Conservation (phyloP, 164 flowering plant species). For the Saururus chinensis region DNA sequence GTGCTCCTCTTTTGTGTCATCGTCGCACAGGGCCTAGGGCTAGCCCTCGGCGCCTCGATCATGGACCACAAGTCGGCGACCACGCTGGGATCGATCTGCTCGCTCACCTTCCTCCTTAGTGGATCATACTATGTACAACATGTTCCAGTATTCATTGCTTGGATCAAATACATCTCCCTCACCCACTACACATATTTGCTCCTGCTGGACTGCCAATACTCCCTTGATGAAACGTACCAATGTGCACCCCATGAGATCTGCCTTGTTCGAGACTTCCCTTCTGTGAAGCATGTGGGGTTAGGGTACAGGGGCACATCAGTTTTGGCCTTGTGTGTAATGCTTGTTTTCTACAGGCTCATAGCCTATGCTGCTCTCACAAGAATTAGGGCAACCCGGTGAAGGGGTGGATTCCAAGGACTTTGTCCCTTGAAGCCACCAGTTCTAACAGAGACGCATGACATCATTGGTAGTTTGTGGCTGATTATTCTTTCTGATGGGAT, state of each 20-base stretch:
- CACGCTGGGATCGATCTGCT: constrained; percentile 38
- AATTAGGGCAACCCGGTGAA: constrained; percentile 17
- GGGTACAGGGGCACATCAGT: constrained; percentile 10
- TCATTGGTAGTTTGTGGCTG: no score
- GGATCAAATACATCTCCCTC: constrained; percentile 53
- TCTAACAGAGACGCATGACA: no score
- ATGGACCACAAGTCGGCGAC: constrained; percentile 55
- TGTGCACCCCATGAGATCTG: constrained; percentile 24
- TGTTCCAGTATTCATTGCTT: constrained; percentile 44
- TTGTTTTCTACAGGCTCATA: constrained; percentile 20
- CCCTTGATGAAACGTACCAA: constrained; percentile 22
- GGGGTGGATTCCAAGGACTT: constrained; percentile 19
- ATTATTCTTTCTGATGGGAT: no score
- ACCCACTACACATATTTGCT: constrained; percentile 42
- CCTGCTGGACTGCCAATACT: constrained; percentile 40
- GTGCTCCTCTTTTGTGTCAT: constrained; percentile 17
- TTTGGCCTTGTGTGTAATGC: constrained; percentile 25
- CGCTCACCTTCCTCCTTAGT: constrained; percentile 37
- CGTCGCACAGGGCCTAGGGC: constrained; percentile 40
- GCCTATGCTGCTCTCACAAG: constrained; percentile 61
- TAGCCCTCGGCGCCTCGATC: constrained; percentile 55
- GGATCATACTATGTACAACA: constrained; percentile 57
- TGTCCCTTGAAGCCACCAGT: no score
- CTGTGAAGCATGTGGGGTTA: constrained; percentile 34
- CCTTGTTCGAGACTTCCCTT: constrained; percentile 31